Base-by-base conservation (phyloP, 1,139 yeast genomes). In the Blastobotrys ciferrii region DNA sequence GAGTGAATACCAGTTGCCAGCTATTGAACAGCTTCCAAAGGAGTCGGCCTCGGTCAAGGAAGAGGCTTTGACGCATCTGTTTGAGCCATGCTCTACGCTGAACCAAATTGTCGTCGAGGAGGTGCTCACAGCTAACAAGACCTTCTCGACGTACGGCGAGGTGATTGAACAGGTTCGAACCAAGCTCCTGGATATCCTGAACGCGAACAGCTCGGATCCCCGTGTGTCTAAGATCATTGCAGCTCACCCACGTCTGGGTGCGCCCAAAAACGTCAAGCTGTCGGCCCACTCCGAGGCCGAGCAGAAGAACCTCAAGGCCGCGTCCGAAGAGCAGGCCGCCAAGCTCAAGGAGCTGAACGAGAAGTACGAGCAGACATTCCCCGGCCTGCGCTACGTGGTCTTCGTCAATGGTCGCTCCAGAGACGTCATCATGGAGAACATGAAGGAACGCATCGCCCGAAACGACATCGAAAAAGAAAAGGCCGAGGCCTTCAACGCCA, bases 171-270 rank as follows among this genome's bases (percentile, higher is more conserved):
- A 58, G 6, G 69, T 74, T 4, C 70, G 87, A 50, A 18, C 40
- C 0, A 61, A 63, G 13, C 67, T 85, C 12, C 56, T 72, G 3
- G 47, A 57, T 1, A 66, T 73, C 30, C 64, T 77, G 11, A 15
- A 44, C 15, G 25, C 39, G 32, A 53, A 49, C 48, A 61, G 42
- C 55, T 63, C 20, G 60, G 69, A 57, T 43, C 53, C 58, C 13
- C 56, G 52, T 52, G 64, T 54, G 53, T 63, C 45, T 36, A 54
- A 45, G 45, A 62, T 55, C 65, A 74, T 89, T 15, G 82, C 87
- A 1, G 95, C 96, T 0, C 97, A 89, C 67, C 97, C 97, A n/a
- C 73, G 96, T 50, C 72, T 89, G 25, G 97, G 88, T 74, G 55
- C 81, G 77, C 35, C 74, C 67, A 64, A 71, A 43, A 64, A 68